A percentile compares a stretch with the other conserved stretches of the same genome.
These are phyloP conservation scores for Phytophthora macrochlamydospora DNA, from an alignment of 352 stramenopile species.

Conservation along the genomic window DNA sequence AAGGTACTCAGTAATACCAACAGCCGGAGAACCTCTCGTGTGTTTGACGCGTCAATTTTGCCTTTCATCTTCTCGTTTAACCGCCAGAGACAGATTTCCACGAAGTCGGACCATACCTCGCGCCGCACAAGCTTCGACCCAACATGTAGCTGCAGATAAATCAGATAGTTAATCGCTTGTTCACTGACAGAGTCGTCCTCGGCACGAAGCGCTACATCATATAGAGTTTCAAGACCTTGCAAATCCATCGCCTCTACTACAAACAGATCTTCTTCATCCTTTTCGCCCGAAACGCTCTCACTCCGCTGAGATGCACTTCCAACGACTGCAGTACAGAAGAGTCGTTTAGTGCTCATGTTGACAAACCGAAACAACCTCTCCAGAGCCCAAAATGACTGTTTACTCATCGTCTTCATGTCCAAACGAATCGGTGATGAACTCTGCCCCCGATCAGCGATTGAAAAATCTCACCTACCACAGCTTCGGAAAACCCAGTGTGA, in stretches of 20 bases:
- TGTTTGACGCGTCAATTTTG: slow-evolving; percentile 22
- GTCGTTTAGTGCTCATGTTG: slow-evolving; percentile 50
- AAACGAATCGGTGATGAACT: slow-evolving; percentile 39
- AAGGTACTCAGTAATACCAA: slow-evolving; percentile 81
- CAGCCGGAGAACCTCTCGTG: slow-evolving; percentile 50
- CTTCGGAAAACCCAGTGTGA: slow-evolving; percentile 63
- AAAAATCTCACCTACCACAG: slow-evolving; percentile 56
- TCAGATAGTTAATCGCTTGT: slow-evolving; percentile 69
- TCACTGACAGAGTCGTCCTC: slow-evolving; percentile 49
- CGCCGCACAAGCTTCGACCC: slow-evolving; percentile 70
- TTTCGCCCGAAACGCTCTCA: slow-evolving; percentile 15
- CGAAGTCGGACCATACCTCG: slow-evolving; percentile 75
- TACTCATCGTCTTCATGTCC: slow-evolving; percentile 54
- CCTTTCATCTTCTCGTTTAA: slow-evolving; percentile 47
- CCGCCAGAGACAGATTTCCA: slow-evolving; percentile 47
- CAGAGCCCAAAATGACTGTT: slow-evolving; percentile 60
- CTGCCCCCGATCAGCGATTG: slow-evolving; percentile 44
- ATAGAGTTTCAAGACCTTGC: slow-evolving; percentile 66
- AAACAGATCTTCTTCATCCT: slow-evolving; percentile 37
- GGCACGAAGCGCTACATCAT: slow-evolving; percentile 50
- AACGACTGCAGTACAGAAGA: slow-evolving; percentile 41
- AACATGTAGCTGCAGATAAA: slow-evolving; percentile 73
- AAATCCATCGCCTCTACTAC: slow-evolving; percentile 64
- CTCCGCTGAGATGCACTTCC: slow-evolving; percentile 15
- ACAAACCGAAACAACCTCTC: slow-evolving; percentile 70